Evolutionary conservation across 805 yeast species (phyloP), one percentile per base, ranked within the genome.

Genomic region (Nakazawaea wyomingensis): DNA sequence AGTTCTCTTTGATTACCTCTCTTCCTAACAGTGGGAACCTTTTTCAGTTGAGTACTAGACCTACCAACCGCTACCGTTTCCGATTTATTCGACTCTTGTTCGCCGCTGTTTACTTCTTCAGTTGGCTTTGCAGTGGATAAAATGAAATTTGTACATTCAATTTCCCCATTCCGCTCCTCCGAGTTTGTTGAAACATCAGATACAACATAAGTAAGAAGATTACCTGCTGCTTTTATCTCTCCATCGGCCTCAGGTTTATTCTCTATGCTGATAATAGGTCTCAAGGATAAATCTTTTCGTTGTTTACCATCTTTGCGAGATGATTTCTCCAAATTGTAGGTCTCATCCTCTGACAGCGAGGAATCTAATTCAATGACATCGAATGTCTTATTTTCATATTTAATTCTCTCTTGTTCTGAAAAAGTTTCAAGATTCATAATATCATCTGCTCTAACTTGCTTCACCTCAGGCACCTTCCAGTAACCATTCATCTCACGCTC

Each of bases 401-500:
- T n/a, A 17, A 14, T n/a, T 32, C 21, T 16, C n/a, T 32, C 34
- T 18, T 16, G 3, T 9, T 32, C 34, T 17, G 34, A 32, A 10
- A 32, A 32, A 17, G 21, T 7, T 14, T 18, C 13, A 4, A 32
- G 9, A 32, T 32, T 18, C 9, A 32, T 14, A n/a, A 32, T n/a
- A 3, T 32, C 34, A 9, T 18, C 34, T 7, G 34, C 34, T 9
- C 21, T 18, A 5, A 32, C 34, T 16, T 32, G 34, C 21, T 18
- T 32, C 34, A 17, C n/a, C 13, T 32, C 34, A 9, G 34, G 37
- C 13, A 21, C 4, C 19, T 37, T 37, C 39, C 39, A 37, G 17
- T 27, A 17, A 8, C 39, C 39, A 4, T 27, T 26, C 9, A 13
- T 10, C 11, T 18, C 42, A 17, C 54, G 41, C 48, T 71, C 74